These are phyloP conservation scores for Monilinia laxa DNA, from an alignment of 2,329 filamentous ascomycete genomes.

Conservation along the genomic window DNA sequence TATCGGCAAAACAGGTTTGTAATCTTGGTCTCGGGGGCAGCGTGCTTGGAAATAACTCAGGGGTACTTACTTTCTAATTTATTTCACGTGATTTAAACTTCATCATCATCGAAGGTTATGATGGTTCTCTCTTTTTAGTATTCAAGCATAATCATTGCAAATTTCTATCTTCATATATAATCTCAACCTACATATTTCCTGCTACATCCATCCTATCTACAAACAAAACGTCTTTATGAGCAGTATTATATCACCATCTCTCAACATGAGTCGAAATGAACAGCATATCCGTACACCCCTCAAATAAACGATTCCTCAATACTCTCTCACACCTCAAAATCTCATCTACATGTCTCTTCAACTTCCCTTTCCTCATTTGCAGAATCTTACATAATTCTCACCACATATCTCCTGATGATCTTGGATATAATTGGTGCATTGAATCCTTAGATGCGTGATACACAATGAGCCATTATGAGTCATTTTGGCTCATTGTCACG, in stretches of 20 bases:
- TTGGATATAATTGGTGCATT: background rate
- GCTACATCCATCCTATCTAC: background rate
- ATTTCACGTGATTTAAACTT: background rate
- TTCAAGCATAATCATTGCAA: no score
- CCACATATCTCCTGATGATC: background rate
- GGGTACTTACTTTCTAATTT: background rate
- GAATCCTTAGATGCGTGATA: background rate
- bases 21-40: slow-evolving; percentile 2
- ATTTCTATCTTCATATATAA: background rate
- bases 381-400: no score
- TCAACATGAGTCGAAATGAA: slow-evolving; percentile 19
- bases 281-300: no score
- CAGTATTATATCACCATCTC: background rate
- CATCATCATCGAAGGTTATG: no score
- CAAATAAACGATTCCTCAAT: background rate
- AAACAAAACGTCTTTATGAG: background rate
- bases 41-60: background rate
- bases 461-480: slow-evolving; percentile 11
- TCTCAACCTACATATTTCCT: background rate
- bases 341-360: no score
- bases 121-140: no score
- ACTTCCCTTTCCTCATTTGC: no score
- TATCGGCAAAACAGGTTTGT: slow-evolving; percentile 34
- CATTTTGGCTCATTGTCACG: background rate
- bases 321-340: no score